Percentiles rank a stretch among this genome's conserved stretches.
These are phyloP conservation scores for Zea mays DNA, from an alignment of 176 grass and related monocot species.

Conservation along the genomic window Zm-B73-REFERENCE-NAM-5.0 NC_050097.1:191983501-191984000, in stretches of 20 bases:
- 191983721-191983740: too few relatives aligned
- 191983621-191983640: too few relatives aligned
- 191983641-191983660: too few relatives aligned
- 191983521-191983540: too few relatives aligned
- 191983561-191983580: too few relatives aligned
- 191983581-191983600: too few relatives aligned
- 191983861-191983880: neutral
- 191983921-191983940: neutral
- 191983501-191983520: too few relatives aligned
- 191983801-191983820: neutral
- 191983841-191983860: neutral
- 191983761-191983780: neutral
- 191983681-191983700: too few relatives aligned
- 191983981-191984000: conserved; percentile 44
- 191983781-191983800: neutral
- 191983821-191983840: neutral
- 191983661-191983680: too few relatives aligned
- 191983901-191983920: neutral
- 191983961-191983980: neutral
- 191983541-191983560: too few relatives aligned
- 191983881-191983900: neutral
- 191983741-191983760: neutral
- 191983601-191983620: too few relatives aligned
- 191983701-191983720: too few relatives aligned
- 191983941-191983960: neutral